Percentiles rank a stretch among this genome's conserved stretches.
These are phyloP conservation scores for Gossypium bickii DNA, from an alignment of 345 rosid species.

Conservation along the genomic window DNA sequence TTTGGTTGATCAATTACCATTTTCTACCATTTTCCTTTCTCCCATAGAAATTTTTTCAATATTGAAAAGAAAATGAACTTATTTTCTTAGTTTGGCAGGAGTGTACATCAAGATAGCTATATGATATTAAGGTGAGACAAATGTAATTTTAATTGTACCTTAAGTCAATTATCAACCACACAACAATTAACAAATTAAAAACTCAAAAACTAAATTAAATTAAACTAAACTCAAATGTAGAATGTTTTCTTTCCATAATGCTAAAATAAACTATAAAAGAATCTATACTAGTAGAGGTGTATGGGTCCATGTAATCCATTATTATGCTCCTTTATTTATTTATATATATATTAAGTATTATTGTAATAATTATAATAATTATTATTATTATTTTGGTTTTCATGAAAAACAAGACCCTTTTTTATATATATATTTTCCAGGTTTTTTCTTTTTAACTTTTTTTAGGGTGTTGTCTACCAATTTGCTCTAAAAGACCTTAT, in stretches of 20 bases:
- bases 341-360: background rate
- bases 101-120: conserved; percentile 3
- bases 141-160: background rate
- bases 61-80: no score
- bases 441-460: conserved; percentile 2
- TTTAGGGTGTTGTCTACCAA: conserved; percentile 28
- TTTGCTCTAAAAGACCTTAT: conserved; percentile 29
- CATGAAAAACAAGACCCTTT: no score
- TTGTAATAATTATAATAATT: background rate
- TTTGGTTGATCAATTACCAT: no score
- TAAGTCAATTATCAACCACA: background rate
- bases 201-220: background rate
- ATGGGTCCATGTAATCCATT: conserved; percentile 23
- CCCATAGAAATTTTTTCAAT: no score
- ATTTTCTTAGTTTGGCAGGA: background rate
- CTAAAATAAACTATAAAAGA: background rate
- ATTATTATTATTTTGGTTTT: background rate
- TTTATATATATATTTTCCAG: no score
- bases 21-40: no score
- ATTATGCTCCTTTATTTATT: conserved; percentile 16
- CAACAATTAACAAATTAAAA: background rate
- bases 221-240: no score
- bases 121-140: background rate
- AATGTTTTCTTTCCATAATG: no score
- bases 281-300: background rate